These are phyloP conservation scores for Citrus sinensis DNA, from an alignment of 345 rosid genomes.

Conservation along the genomic window DVS_A1.0 CM039168.1:3917501-3918000, in stretches of 20 bases:
- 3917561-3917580: too few relatives aligned
- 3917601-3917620: conserved; percentile 31
- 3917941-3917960: conserved; percentile 57
- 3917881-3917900: conserved; percentile 29
- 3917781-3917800: conserved; percentile 46
- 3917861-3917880: conserved; percentile 29
- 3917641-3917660: conserved; percentile 17
- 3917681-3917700: conserved; percentile 28
- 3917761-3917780: conserved; percentile 34
- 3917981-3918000: conserved; percentile 16
- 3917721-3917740: not conserved
- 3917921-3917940: conserved; percentile 40
- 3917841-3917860: conserved; percentile 28
- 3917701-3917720: too few relatives aligned
- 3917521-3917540: too few relatives aligned
- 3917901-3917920: conserved; percentile 33
- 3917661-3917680: conserved; percentile 32
- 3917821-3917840: conserved; percentile 14
- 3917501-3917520: too few relatives aligned
- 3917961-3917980: conserved; percentile 38
- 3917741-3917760: conserved; percentile 17
- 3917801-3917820: conserved; percentile 40
- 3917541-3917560: too few relatives aligned
- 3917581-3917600: conserved; percentile 3
- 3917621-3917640: conserved; percentile 30